Base-by-base conservation (phyloP, 495 filamentous ascomycete genomes). In the Penicillium maclennaniae region DNA sequence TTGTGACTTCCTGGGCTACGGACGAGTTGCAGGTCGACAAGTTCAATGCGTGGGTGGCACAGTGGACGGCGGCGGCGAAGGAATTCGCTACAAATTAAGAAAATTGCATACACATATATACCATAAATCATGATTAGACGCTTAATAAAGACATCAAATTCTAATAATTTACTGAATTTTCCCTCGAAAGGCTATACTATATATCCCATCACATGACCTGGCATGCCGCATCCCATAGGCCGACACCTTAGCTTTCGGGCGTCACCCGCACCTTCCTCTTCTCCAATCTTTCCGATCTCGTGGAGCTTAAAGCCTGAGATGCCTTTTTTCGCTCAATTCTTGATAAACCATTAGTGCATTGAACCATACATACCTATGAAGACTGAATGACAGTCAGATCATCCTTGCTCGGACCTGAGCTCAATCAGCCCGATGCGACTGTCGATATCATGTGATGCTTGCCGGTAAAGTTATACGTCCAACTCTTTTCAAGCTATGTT, bases 401-500 rank as follows among this genome's bases (percentile, higher is more conserved):
- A 25, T 19, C 16, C 8, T n/a, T 14, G 15, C 47, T 41, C 36
- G 31, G 27, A n/a, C 34, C 31, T 20, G 36, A 46, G 23, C 15
- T 20, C 43, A 20, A 43, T 17, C 21, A 37, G 10, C 37, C 47
- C 41, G 44, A 74, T 75, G 72, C 63, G 72, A 23, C 55, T 75
- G 37, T 75, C 72, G 27, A 70, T 72, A 56, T 75, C 72, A 27
- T 75, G 72, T 63, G 65, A 69, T 57, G 58, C 57, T 49, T 75
- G 72, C 57, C 68, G 72, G 71, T 74, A 56, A 28, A 60, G 45
- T 14, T 44, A 23, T 20, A 25, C 20, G 20, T 21, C 34, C 39
- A n/a, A 3, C 15, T 17, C 14, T 5, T 7, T 28, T 34, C 14
- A 31, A 20, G 10, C 15, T 21, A 14, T 45, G 4, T 8, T 19